A percentile compares a stretch with the other conserved stretches of the same genome.
Conservation (phyloP, 768 basidiomycete genomes). For the Strobilomyces confusus region DNA sequence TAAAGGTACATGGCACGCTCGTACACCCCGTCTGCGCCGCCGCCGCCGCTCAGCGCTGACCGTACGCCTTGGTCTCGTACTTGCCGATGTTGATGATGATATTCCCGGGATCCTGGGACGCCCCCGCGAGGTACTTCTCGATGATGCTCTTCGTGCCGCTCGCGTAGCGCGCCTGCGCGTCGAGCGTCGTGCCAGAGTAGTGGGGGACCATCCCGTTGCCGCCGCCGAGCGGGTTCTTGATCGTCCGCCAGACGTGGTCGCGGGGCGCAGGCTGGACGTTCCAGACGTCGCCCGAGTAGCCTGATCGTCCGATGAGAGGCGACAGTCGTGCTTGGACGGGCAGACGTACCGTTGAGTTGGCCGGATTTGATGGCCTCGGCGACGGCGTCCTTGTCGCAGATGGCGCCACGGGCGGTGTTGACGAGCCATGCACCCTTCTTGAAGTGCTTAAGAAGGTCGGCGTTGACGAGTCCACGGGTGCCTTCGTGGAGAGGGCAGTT, state of each 20-base stretch:
- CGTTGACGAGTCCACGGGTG: constrained; percentile 75
- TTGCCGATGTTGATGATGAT: constrained; percentile 74
- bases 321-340: too few relatives aligned
- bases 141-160: constrained; percentile 66
- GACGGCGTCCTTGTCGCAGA: constrained; percentile 81
- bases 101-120: constrained; percentile 72
- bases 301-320: not conserved
- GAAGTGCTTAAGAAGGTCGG: constrained; percentile 79
- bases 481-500: constrained; percentile 88
- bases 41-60: constrained; percentile 13
- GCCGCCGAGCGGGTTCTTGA: constrained; percentile 75
- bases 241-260: constrained; percentile 82
- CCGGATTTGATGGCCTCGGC: constrained; percentile 73
- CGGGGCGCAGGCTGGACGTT: constrained; percentile 82
- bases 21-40: not conserved
- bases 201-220: constrained; percentile 91
- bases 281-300: constrained; percentile 67
- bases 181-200: constrained; percentile 85
- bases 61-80: constrained; percentile 47
- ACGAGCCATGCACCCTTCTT: constrained; percentile 92
- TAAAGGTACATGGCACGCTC: not conserved
- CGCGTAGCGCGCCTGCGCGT: constrained; percentile 87
- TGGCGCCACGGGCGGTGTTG: constrained; percentile 91
- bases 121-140: constrained; percentile 59
- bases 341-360: constrained; percentile 52